Conservation (phyloP, 441 rosid genomes). For the Francoa sonchifolia region DNA sequence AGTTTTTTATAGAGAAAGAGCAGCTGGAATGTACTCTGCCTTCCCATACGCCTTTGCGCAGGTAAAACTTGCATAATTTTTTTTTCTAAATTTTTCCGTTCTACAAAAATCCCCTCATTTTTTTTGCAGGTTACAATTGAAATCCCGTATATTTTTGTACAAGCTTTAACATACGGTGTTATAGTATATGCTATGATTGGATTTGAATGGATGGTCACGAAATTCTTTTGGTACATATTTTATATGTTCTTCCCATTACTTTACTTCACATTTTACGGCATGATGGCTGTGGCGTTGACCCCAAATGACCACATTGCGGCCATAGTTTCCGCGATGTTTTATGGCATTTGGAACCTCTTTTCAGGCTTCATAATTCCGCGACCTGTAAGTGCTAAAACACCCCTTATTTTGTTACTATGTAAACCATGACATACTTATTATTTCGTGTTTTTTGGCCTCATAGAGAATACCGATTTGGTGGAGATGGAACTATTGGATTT, state of each 20-base stretch:
- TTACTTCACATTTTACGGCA: slow-evolving; percentile 45
- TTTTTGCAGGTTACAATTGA: slow-evolving; percentile 34
- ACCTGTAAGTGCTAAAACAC: slow-evolving; percentile 18
- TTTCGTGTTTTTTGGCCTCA: not conserved
- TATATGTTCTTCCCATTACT: slow-evolving; percentile 42
- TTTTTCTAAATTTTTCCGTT: not conserved
- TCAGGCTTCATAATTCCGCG: slow-evolving; percentile 47
- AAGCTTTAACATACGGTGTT: slow-evolving; percentile 32
- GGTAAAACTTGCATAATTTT: slow-evolving; percentile 19
- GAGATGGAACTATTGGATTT: slow-evolving; percentile 76
- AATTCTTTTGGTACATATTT: slow-evolving; percentile 47
- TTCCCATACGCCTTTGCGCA: slow-evolving; percentile 80
- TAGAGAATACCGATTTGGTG: slow-evolving; percentile 85
- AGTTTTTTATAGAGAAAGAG: slow-evolving; percentile 71
- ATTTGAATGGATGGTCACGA: slow-evolving; percentile 31
- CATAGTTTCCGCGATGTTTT: slow-evolving; percentile 27
- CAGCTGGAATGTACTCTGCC: slow-evolving; percentile 84
- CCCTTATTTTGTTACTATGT: not conserved
- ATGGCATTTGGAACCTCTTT: slow-evolving; percentile 39
- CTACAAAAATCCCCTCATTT: not conserved
- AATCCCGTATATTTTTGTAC: slow-evolving; percentile 35
- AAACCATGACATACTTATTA: not conserved
- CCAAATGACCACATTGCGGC: slow-evolving; percentile 42
- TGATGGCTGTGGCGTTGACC: slow-evolving; percentile 50
- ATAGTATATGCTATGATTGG: slow-evolving; percentile 49